Base-by-base conservation (phyloP, 2,329 filamentous ascomycete genomes). In the Oidium heveae region DNA sequence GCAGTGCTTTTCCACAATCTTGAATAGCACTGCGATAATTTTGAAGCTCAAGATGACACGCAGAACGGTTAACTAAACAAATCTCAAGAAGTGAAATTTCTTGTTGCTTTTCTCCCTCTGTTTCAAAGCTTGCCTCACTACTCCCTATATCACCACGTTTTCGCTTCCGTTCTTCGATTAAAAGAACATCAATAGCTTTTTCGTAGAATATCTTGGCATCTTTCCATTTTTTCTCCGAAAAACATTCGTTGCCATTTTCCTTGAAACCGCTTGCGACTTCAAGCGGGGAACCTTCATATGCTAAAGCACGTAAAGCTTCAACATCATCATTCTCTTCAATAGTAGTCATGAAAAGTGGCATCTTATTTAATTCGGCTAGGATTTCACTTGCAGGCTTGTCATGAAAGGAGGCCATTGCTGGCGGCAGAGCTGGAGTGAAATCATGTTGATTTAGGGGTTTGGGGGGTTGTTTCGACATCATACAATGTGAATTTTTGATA, bases 291-390 rank as follows among this genome's bases (percentile, higher is more conserved):
- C 91, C 93, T 70, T 98, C 91, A 65, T 95, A 94, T 33, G 86
- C 86, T 41, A 98, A 72, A 0, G 91, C 89, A 65, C 85, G 83
- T 57, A 98, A 74, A 0, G 91, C 93, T 62, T 93, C 87, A 0
- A 94, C 72, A 60, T 84, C 80, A 58, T 82, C 73, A 64, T 94
- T 94, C 59, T 93, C 84, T 61, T 85, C 85, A 36, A 95, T 74
- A 60, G 85, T 81, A 33, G 87, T 96, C 91, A 98, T 98, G 73
- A 98, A 98, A 39, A 98, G 75, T 7, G 91, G 91, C 51, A 76
- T 74, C 59, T 79, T 77, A 63, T 82, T 83, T 68, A 85, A 71
- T 61, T 82, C 76, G 50, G 72, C 69, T 43, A 80, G 63, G 37
- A 84, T 68, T 59, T 84, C 76, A 51, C 80, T 76, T 0, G 70